Base-by-base conservation (phyloP, 768 basidiomycete species). In the Chalciporus chontae region DNA sequence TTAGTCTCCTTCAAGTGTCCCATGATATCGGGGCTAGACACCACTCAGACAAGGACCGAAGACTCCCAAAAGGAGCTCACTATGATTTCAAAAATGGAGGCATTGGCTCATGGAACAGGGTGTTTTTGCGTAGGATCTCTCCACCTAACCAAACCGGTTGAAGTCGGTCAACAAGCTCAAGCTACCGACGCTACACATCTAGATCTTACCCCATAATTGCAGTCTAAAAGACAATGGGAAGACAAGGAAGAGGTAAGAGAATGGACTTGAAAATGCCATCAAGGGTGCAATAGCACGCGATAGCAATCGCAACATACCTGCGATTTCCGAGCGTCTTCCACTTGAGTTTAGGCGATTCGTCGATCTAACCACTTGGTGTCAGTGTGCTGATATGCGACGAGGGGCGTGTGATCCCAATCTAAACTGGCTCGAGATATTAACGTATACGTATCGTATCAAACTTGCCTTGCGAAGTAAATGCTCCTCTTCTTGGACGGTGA, bases 11-110 rank as follows among this genome's bases (percentile, higher is more conserved):
- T 74, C 36, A 96, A 81, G 37, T 89, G 83, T 32, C 74, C 67
- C 47, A 94, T 74, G 51, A 98, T 70, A 61, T 90, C 76, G 14
- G 94, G 93, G 63, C 90, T 95, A 54, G n/a, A 27, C n/a, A 24
- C 32, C 43, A 40, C 21, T 60, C 36, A 48, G 45, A 27, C 18
- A 45, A 52, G 50, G 14, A 38, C 51, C 37, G 18, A 47, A 36
- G 3, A 26, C 36, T 40, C 50, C 41, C 40, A 40, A 34, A 54
- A 40, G 17, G 36, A 40, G 56, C 83, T 61, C 61, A 94, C 87
- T 80, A 87, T n/a, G 71, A 63, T 18, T 70, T 74, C 42, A 94
- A 68, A 61, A 85, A 95, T 2, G 73, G 47, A 0, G 94, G 93
- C 60, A 96, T 72, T 0, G 78, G 68, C 60, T 85, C 83, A 15